Evolutionary conservation across 2,329 filamentous ascomycete species (phyloP).

Genomic region (Cryphonectria japonica): DNA sequence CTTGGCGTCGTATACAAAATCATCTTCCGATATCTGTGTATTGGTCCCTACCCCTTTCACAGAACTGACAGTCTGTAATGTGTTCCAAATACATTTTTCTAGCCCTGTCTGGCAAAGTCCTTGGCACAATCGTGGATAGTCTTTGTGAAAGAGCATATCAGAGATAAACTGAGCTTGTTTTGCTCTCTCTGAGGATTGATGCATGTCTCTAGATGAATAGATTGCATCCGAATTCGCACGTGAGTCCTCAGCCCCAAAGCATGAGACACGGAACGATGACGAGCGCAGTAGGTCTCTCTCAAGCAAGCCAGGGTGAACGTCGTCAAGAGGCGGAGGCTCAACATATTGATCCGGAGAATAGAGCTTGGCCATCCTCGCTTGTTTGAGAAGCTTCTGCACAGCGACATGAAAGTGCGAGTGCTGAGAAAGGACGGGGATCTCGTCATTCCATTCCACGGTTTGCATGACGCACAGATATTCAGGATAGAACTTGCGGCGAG

Average conservation of each 20-base stretch:
- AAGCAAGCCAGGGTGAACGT: constrained; percentile 16
- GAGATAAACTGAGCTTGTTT: not conserved
- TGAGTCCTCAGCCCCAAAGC: constrained; percentile 36
- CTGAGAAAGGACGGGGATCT: constrained; percentile 48
- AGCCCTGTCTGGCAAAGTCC: not conserved
- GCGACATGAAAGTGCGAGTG: constrained; percentile 45
- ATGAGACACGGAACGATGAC: constrained; percentile 42
- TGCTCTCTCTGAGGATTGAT: not conserved
- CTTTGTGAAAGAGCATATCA: not conserved
- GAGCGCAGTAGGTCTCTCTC: constrained; percentile 40
- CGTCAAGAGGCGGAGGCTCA: not conserved
- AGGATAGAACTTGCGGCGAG: constrained; percentile 51
- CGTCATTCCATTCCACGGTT: constrained; percentile 45
- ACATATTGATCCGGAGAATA: constrained; percentile 36
- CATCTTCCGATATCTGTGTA: not conserved
- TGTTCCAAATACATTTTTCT: not conserved
- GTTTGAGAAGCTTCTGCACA: constrained; percentile 42
- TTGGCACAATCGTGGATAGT: not conserved
- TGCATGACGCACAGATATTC: constrained; percentile 49
- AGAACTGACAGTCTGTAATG: not conserved
- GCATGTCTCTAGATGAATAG: constrained; percentile 27
- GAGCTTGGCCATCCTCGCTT: constrained; percentile 36
- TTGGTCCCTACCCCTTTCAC: not conserved
- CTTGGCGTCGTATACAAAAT: constrained; percentile 8
- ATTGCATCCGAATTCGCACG: constrained; percentile 15